Conservation (phyloP, 2,329 filamentous ascomycete species). For the Hypoxylon sp. region DNA sequence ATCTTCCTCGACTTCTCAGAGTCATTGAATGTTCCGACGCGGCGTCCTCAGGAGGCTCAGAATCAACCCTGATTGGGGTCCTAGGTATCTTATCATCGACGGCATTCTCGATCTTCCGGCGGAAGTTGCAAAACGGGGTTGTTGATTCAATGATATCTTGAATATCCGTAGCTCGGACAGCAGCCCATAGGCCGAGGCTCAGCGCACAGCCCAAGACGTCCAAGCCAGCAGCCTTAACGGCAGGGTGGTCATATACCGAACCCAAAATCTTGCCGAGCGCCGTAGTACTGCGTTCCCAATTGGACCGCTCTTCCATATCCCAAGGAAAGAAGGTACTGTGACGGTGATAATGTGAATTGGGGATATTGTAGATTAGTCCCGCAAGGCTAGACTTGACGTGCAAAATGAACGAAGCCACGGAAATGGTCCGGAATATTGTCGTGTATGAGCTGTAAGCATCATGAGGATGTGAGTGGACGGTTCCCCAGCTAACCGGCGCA, state of each 20-base stretch:
- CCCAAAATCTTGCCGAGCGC: conserved; percentile 61
- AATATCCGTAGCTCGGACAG: conserved; percentile 63
- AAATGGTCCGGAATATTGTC: conserved; percentile 62
- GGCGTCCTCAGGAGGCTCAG: conserved; percentile 30
- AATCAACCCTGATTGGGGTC: conserved; percentile 29
- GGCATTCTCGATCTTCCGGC: conserved; percentile 3
- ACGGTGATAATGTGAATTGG: conserved; percentile 61
- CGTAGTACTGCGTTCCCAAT: conserved; percentile 60
- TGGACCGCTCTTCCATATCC: conserved; percentile 59
- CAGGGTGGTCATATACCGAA: conserved; percentile 68
- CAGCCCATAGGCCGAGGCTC: conserved; percentile 69
- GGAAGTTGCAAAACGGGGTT: conserved; percentile 50
- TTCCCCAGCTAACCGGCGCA: conserved; percentile 64
- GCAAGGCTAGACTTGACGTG: conserved; percentile 60
- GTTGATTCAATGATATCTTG: conserved; percentile 60
- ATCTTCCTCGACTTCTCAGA: conserved; percentile 41
- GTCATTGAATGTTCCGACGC: conserved; percentile 41
- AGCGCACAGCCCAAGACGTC: conserved; percentile 69
- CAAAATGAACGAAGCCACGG: conserved; percentile 58
- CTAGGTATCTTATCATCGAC: conserved; percentile 27
- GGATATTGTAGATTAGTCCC: conserved; percentile 61
- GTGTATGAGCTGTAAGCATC: conserved; percentile 57
- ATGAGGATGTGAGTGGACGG: conserved; percentile 56
- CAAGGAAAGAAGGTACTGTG: conserved; percentile 62
- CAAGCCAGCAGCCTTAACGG: conserved; percentile 66